Evolutionary conservation across 176 grass and related monocot species (phyloP).

Genomic region (Puya raimondii): DNA sequence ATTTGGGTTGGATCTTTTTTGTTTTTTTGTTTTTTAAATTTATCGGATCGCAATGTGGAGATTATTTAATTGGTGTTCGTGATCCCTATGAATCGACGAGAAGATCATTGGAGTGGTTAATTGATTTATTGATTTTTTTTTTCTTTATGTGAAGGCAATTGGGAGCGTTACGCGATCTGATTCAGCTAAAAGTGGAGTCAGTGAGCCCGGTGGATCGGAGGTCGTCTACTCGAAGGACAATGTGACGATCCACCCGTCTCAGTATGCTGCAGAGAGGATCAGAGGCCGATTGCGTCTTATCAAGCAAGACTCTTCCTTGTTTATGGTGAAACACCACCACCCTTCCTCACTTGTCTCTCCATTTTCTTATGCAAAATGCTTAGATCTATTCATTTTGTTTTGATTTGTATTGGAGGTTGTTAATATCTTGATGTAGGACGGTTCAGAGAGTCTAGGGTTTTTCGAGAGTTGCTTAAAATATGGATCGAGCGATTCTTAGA

Average conservation of each 20-base stretch:
- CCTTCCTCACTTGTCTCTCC: not conserved
- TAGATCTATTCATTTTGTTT: slow-evolving; percentile 5
- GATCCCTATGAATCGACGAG: not conserved
- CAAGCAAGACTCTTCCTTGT: slow-evolving; percentile 58
- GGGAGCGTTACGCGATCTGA: slow-evolving; percentile 34
- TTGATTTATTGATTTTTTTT: not conserved
- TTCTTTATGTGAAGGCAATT: slow-evolving; percentile 38
- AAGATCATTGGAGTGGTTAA: not conserved
- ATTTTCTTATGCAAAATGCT: slow-evolving; percentile 8
- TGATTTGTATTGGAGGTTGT: too few species aligned
- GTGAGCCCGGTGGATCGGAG: slow-evolving; percentile 43
- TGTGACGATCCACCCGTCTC: slow-evolving; percentile 79
- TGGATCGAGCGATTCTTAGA: too few species aligned
- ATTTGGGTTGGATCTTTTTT: too few species aligned
- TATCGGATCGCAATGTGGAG: too few species aligned
- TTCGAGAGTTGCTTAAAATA: too few species aligned
- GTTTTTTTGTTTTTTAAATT: too few species aligned
- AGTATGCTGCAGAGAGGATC: slow-evolving; percentile 70
- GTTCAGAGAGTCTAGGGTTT: too few species aligned
- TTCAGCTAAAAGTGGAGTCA: slow-evolving; percentile 29
- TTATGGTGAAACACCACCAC: slow-evolving; percentile 47
- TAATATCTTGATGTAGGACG: too few species aligned
- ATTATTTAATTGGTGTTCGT: not conserved
- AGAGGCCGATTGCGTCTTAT: slow-evolving; percentile 62
- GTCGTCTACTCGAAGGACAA: slow-evolving; percentile 77